Evolutionary conservation across 371 early-diverging fungal species (phyloP), one percentile per base, ranked within the genome.

Genomic region (Mucor indicus): DNA sequence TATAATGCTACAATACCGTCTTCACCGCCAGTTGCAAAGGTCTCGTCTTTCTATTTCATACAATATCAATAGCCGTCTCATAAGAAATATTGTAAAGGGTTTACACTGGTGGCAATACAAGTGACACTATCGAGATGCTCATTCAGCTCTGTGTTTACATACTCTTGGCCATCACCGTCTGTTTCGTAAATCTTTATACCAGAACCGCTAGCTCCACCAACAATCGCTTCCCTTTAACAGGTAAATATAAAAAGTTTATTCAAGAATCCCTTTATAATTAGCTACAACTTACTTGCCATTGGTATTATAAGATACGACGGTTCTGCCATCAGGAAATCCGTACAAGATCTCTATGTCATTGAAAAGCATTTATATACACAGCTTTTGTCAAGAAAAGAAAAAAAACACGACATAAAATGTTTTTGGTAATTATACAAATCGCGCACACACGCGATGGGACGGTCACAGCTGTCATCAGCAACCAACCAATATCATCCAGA

Each of bases 1-100:
- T 60, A 57, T 25, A 57, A 60, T 9, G 65, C 37, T 0, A 75
- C 70, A 11, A 49, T 24, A 25, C 76, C 76, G 25, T 75, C 72
- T 7, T 50, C 57, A 11, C 64, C 58, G 1, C 72, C 70, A 17
- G 62, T 49, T 21, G 57, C 69, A 44, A 71, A 67, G 1, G 30
- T 24, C 12, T 47, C 55, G 24, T 9, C 24, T 42, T 43, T 37
- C 69, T 66, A 48, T 5, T 3, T 22, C 24, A 32, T 11, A 12
- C 29, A 27, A 5, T 11, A 7, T 27, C 7, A 17, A 9, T 40
- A 6, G 4, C 42, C 19, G 29, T 24, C 12, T 40, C 17, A 9
- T 29, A 12, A 24, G 15, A 33, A 3, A 27, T 17, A 22, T n/a
- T n/a, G n/a, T n/a, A n/a, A n/a, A 25, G 9, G 3, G 25, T 15